These are phyloP conservation scores for Backusella sp. DNA, from an alignment of 192 early-diverging fungal genomes.

Conservation along the genomic window DNA sequence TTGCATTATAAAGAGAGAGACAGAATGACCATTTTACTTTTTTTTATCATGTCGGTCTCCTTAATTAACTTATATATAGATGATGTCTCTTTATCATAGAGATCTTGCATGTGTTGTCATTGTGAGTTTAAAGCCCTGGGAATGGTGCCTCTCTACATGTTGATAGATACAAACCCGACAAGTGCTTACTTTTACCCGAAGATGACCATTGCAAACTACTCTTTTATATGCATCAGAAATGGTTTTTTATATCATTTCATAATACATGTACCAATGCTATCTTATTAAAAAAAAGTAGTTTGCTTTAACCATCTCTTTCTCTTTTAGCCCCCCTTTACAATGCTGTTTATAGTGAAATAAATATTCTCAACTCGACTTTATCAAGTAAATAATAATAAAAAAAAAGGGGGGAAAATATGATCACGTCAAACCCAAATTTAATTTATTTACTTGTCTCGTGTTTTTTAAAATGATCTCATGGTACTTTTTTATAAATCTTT, in stretches of 20 bases:
- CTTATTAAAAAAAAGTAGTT: too few relatives aligned
- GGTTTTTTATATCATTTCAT: too few relatives aligned
- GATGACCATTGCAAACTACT: background rate
- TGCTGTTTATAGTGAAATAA: background rate
- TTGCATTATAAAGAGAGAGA: background rate
- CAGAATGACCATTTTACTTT: background rate
- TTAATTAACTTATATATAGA: background rate
- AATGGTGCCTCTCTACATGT: background rate
- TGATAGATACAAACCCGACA: too few relatives aligned
- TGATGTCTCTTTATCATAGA: background rate
- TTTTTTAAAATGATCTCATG: background rate
- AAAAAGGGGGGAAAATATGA: background rate
- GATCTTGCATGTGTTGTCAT: background rate
- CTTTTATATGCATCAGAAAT: too few relatives aligned
- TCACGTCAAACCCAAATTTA: background rate
- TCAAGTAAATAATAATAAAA: background rate
- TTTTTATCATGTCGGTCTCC: background rate
- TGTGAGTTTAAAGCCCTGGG: background rate
- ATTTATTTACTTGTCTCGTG: background rate
- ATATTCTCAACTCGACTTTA: background rate
- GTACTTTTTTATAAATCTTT: constrained; percentile 63
- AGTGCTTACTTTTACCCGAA: background rate
- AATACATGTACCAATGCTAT: too few relatives aligned
- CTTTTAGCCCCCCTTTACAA: too few relatives aligned
- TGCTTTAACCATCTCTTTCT: too few relatives aligned